These are phyloP conservation scores for Pharnaceum exiguum DNA, from an alignment of 148 eudicot genomes.

Conservation along the genomic window DNA sequence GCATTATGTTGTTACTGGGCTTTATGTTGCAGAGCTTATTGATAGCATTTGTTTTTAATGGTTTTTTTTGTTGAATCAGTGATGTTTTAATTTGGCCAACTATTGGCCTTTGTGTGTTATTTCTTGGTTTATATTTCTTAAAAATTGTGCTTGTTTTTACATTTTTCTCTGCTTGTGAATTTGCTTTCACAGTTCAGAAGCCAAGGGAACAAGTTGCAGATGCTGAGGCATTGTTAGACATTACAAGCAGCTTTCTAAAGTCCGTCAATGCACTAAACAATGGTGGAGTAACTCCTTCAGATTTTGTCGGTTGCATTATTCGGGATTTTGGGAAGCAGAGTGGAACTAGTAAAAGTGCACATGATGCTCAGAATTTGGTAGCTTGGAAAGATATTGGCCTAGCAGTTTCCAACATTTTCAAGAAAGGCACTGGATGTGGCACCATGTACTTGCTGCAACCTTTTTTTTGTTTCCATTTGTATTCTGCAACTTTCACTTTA, in stretches of 20 bases:
- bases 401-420: constrained; percentile 54
- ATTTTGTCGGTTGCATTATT: constrained; percentile 49
- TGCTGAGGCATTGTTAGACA: constrained; percentile 79
- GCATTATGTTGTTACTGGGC: too few species aligned
- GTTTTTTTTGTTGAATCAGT: too few species aligned
- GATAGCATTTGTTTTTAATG: too few species aligned
- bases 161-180: background rate
- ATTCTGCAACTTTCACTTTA: background rate
- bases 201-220: constrained; percentile 95
- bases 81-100: too few species aligned
- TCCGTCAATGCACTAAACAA: constrained; percentile 61
- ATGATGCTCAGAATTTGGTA: constrained; percentile 32
- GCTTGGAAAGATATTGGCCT: constrained; percentile 66
- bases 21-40: too few species aligned
- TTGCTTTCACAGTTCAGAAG: constrained; percentile 50
- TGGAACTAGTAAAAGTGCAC: constrained; percentile 37
- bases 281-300: constrained; percentile 66
- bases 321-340: constrained; percentile 49
- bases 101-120: too few species aligned
- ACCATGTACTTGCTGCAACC: constrained; percentile 42
- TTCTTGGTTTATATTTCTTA: too few species aligned
- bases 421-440: constrained; percentile 50
- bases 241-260: constrained; percentile 54
- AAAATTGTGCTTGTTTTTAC: background rate
- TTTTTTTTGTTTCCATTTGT: background rate